These are phyloP conservation scores for Camelina neglecta DNA, from an alignment of 345 rosid genomes.

Conservation along the genomic window DNA sequence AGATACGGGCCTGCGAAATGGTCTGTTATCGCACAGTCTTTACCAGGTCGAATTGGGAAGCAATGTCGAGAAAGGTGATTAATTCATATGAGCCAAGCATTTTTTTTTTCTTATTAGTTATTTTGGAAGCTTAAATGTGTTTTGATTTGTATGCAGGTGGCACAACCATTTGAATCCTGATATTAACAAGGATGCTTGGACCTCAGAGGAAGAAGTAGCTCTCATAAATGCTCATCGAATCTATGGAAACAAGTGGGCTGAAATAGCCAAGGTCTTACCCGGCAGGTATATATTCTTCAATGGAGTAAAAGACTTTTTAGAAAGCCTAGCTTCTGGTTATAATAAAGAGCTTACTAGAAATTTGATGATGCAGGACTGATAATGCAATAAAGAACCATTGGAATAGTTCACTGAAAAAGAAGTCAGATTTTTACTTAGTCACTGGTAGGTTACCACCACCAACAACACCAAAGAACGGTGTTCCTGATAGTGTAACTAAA, in stretches of 20 bases:
- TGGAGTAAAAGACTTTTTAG: constrained; percentile 5
- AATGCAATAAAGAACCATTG: constrained; percentile 97
- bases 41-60: constrained; percentile 97
- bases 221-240: constrained; percentile 79
- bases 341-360: constrained; percentile 13
- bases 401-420: constrained; percentile 98
- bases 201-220: constrained; percentile 78
- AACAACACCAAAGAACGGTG: constrained; percentile 53
- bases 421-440: constrained; percentile 70
- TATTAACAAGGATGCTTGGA: constrained; percentile 96
- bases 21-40: constrained; percentile 88
- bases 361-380: constrained; percentile 70
- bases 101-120: not conserved
- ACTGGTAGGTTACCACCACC: constrained; percentile 90
- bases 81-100: constrained; percentile 13
- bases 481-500: constrained; percentile 54
- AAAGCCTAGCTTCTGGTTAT: constrained; percentile 3
- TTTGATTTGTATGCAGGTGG: constrained; percentile 67
- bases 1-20: constrained; percentile 90
- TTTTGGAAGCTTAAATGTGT: constrained; percentile 29
- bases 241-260: constrained; percentile 97
- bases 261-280: constrained; percentile 92
- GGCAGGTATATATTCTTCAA: constrained; percentile 69
- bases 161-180: constrained; percentile 98
- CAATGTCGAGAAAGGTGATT: constrained; percentile 95